Conservation (phyloP, 2,329 filamentous ascomycete species). For the Colletotrichum lupini region DNA sequence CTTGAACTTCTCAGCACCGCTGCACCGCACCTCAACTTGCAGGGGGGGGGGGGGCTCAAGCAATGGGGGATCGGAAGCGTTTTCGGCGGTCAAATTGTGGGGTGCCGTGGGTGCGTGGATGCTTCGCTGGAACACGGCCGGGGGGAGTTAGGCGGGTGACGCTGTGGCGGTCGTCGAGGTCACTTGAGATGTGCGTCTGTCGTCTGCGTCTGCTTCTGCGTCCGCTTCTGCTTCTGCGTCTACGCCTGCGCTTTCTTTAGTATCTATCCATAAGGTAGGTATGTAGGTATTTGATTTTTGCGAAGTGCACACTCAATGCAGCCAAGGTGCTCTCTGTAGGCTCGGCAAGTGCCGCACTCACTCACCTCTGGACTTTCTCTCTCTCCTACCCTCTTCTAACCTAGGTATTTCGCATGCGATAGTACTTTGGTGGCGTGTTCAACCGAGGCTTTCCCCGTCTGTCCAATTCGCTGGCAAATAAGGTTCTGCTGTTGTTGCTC, state of each 20-base stretch:
- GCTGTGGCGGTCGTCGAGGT: background rate
- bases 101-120: constrained; percentile 18
- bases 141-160: constrained; percentile 5
- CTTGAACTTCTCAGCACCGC: background rate
- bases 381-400: background rate
- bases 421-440: background rate
- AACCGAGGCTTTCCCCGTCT: background rate
- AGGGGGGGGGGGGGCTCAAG: too few relatives aligned
- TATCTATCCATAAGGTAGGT: too few relatives aligned
- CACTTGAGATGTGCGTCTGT: background rate
- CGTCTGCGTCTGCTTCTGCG: too few relatives aligned
- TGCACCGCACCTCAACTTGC: too few relatives aligned
- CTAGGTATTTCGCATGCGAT: too few relatives aligned
- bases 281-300: background rate
- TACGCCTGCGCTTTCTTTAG: background rate
- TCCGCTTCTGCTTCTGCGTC: too few relatives aligned
- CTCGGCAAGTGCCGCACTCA: background rate
- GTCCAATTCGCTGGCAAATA: background rate
- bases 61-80: constrained; percentile 3
- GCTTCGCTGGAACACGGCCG: constrained; percentile 21
- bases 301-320: background rate
- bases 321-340: too few relatives aligned
- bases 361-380: background rate
- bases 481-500: background rate
- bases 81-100: constrained; percentile 32